phyloP scores from a whole-genome alignment of 2,329 filamentous ascomycete species.

The Emergomyces orientalis region DNA sequence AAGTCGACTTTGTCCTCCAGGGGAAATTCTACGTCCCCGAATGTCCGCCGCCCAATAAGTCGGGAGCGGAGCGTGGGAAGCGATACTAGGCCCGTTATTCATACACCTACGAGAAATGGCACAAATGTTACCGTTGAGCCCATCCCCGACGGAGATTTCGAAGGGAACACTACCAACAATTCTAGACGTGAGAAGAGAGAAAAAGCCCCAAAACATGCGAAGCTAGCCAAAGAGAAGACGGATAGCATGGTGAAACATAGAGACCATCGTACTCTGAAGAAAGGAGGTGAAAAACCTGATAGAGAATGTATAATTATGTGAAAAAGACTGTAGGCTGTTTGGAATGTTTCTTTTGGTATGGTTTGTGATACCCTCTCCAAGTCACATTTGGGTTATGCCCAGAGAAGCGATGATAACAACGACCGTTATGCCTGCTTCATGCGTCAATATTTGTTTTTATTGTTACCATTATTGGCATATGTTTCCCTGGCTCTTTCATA shows the following conservation, averaged over 20 bases:
- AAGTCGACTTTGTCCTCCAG: background rate
- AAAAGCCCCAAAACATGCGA: slow-evolving; percentile 3
- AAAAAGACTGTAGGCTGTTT: slow-evolving; percentile 7
- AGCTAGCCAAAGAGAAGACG: background rate
- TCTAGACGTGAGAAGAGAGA: background rate
- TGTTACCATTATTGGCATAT: background rate
- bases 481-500: too few species aligned
- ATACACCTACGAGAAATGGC: background rate
- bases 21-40: background rate
- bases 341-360: background rate
- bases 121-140: background rate
- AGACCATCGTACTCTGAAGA: slow-evolving; percentile 1
- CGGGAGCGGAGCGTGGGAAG: background rate
- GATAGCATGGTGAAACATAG: background rate
- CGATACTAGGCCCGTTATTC: background rate
- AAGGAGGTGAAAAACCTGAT: slow-evolving; percentile 25
- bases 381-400: background rate
- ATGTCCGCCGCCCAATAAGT: background rate
- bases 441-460: background rate
- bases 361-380: background rate
- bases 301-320: slow-evolving; percentile 39
- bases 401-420: background rate
- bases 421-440: background rate
- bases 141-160: background rate
- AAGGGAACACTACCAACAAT: background rate